These are phyloP conservation scores for Gentiana straminea DNA, from an alignment of 257 asterid genomes.

Conservation along the genomic window DNA sequence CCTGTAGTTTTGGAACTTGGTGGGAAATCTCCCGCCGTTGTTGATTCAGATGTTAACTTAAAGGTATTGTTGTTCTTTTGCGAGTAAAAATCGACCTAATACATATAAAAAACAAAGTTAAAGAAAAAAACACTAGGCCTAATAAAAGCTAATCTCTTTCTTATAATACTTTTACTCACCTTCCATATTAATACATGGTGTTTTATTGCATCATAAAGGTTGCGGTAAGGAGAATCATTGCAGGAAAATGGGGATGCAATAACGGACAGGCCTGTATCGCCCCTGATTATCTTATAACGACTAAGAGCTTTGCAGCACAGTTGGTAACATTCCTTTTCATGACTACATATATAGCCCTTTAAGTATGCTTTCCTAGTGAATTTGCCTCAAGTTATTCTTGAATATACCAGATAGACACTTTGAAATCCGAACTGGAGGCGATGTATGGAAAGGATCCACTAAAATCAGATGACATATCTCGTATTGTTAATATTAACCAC, in stretches of 20 bases:
- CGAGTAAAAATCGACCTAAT: not conserved
- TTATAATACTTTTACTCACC: not conserved
- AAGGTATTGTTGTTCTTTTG: conserved; percentile 25
- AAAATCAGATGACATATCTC: conserved; percentile 59
- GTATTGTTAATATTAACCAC: conserved; percentile 59
- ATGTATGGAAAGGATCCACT: conserved; percentile 80
- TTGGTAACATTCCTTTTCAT: conserved; percentile 31
- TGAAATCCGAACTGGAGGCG: conserved; percentile 53
- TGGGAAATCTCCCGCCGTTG: conserved; percentile 72
- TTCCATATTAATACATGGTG: not conserved
- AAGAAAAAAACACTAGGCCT: not conserved
- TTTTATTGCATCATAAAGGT: conserved; percentile 34
- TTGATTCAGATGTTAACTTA: conserved; percentile 54
- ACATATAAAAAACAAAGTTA: no score
- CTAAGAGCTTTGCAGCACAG: conserved; percentile 51
- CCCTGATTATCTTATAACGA: conserved; percentile 74
- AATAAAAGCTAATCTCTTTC: not conserved
- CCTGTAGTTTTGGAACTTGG: conserved; percentile 90
- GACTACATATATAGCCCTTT: not conserved
- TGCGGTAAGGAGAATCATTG: conserved; percentile 57
- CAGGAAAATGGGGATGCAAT: conserved; percentile 94
- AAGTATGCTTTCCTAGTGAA: not conserved
- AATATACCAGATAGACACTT: conserved; percentile 36
- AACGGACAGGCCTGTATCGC: conserved; percentile 88
- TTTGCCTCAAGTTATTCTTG: conserved; percentile 8